phyloP scores from a whole-genome alignment of 2,329 filamentous ascomycete species.

The Bertia moriformis region DNA sequence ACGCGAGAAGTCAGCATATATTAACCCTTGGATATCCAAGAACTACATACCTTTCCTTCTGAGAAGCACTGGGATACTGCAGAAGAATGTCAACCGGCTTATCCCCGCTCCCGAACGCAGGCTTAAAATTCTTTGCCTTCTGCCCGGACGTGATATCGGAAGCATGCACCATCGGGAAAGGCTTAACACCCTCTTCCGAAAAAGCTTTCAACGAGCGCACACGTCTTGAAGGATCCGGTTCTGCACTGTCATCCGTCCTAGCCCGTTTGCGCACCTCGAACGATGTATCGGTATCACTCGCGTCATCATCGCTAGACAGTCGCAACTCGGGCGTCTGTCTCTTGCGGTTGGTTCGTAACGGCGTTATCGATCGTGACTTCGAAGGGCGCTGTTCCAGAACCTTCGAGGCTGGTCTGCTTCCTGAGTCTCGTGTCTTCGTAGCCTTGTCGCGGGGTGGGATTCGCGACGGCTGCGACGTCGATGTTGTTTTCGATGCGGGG shows the following conservation, averaged over 20 bases:
- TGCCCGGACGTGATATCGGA: constrained; percentile 23
- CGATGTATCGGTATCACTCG: constrained; percentile 18
- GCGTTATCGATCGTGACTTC: constrained; percentile 14
- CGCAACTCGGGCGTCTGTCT: constrained; percentile 19
- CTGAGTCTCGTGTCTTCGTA: not conserved
- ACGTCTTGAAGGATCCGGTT: constrained; percentile 20
- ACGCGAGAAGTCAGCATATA: not conserved
- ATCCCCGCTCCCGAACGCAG: constrained; percentile 12
- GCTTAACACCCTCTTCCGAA: constrained; percentile 16
- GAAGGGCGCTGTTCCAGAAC: constrained; percentile 12
- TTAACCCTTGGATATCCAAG: constrained; percentile 2
- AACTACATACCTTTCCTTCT: constrained; percentile 26
- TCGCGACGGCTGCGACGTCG: constrained; percentile 2
- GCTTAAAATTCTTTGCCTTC: constrained; percentile 28
- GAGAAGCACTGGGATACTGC: constrained; percentile 39
- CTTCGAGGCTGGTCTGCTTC: constrained; percentile 9
- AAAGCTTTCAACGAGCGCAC: constrained; percentile 26
- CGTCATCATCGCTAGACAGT: constrained; percentile 21
- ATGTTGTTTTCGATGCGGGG: constrained; percentile 12
- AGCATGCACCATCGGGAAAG: constrained; percentile 26
- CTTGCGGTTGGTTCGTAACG: constrained; percentile 17
- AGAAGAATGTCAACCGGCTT: constrained; percentile 26
- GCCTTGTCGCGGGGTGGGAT: not conserved
- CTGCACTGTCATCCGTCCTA: constrained; percentile 19
- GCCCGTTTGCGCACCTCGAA: constrained; percentile 15